These are phyloP conservation scores for Macrophomina tecta DNA, from an alignment of 2,329 filamentous ascomycete species.

Conservation along the genomic window DNA sequence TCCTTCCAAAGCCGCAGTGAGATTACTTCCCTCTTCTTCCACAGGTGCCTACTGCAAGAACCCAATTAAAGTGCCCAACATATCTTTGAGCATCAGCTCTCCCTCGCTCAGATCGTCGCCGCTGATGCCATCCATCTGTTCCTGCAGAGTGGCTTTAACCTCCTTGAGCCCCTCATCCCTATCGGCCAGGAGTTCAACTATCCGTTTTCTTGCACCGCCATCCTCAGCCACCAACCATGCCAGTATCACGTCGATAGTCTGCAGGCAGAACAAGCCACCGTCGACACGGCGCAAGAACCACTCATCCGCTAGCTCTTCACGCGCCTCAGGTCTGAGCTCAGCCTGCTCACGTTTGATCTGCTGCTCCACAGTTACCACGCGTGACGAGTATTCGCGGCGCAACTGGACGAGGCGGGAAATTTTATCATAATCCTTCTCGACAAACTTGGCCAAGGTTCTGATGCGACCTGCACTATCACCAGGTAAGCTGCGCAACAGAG, in stretches of 20 bases:
- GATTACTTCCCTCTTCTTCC: background rate
- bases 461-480: conserved; percentile 80
- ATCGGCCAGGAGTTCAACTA: conserved; percentile 69
- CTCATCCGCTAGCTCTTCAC: conserved; percentile 65
- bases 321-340: conserved; percentile 64
- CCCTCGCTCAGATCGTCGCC: conserved; percentile 57
- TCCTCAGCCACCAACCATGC: conserved; percentile 95
- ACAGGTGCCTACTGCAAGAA: conserved; percentile 43
- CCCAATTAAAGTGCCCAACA: conserved; percentile 66
- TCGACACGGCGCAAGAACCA: conserved; percentile 79
- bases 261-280: conserved; percentile 81
- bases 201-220: conserved; percentile 69
- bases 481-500: conserved; percentile 79
- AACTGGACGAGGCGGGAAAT: conserved; percentile 73
- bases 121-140: conserved; percentile 67
- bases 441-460: conserved; percentile 87
- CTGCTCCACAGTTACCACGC: conserved; percentile 67
- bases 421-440: conserved; percentile 94
- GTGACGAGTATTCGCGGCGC: conserved; percentile 71
- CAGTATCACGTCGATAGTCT: conserved; percentile 82
- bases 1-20: too few relatives aligned
- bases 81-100: conserved; percentile 63
- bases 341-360: conserved; percentile 67
- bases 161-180: conserved; percentile 69
- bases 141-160: conserved; percentile 71